Evolutionary conservation across 306 rosid species (phyloP).

Genomic region (Medicago truncatula): DNA sequence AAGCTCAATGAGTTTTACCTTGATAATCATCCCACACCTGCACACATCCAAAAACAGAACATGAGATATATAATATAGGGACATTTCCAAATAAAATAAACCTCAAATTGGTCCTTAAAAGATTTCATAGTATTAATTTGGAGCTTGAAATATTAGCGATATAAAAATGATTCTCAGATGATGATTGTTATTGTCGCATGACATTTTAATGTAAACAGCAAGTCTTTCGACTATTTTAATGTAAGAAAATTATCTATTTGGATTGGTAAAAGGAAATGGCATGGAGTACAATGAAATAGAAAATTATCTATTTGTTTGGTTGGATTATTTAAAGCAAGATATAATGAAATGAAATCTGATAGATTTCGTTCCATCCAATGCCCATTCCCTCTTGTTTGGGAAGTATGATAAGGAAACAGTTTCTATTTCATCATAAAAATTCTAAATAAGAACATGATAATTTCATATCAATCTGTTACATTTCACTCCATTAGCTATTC

Average conservation of each 20-base stretch:
- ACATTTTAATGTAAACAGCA: not conserved
- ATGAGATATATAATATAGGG: slow-evolving; percentile 45
- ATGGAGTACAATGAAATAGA: not conserved
- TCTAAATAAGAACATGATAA: not conserved
- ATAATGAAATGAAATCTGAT: not conserved
- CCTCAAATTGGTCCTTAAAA: slow-evolving; percentile 1
- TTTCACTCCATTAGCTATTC: not conserved
- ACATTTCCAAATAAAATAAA: slow-evolving; percentile 33
- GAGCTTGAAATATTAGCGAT: slow-evolving; percentile 11
- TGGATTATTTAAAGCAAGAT: not conserved
- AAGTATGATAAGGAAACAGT: not conserved
- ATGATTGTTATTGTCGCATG: not conserved
- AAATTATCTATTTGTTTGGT: no score
- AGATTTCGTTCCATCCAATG: not conserved
- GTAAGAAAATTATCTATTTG: not conserved
- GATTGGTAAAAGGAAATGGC: not conserved
- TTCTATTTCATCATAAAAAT: not conserved
- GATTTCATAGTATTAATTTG: slow-evolving; percentile 24
- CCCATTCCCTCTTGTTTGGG: not conserved
- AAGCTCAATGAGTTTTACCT: slow-evolving; percentile 59
- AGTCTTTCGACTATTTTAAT: not conserved
- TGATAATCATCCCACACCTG: slow-evolving; percentile 92
- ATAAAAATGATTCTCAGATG: slow-evolving; percentile 28
- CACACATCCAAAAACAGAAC: slow-evolving; percentile 43
- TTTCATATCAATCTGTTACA: not conserved